phyloP scores from a whole-genome alignment of 2,329 filamentous ascomycete species.

The Chrysoporthe austroafricana region DNA sequence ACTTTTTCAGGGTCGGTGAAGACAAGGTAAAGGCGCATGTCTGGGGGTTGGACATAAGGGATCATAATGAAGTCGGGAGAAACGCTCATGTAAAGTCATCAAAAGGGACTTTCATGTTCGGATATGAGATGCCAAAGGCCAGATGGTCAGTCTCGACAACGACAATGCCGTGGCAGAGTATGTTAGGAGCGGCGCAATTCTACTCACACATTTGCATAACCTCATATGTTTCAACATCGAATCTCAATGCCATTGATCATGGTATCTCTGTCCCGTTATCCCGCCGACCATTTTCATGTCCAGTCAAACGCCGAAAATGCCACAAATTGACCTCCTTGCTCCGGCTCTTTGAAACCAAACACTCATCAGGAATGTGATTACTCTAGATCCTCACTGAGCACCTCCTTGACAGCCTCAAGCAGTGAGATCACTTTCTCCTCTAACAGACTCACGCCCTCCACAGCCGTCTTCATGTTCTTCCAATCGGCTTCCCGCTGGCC shows the following conservation, averaged over 20 bases:
- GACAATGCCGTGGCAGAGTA: slow-evolving; percentile 1
- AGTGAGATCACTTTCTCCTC: slow-evolving; percentile 77
- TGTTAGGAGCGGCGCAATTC: slow-evolving; percentile 14
- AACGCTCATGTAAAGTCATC: not conserved
- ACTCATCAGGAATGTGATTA: slow-evolving; percentile 38
- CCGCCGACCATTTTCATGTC: slow-evolving; percentile 18
- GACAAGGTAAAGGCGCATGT: not conserved
- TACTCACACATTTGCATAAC: slow-evolving; percentile 6
- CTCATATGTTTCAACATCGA: not conserved
- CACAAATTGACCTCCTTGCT: slow-evolving; percentile 16
- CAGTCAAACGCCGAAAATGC: slow-evolving; percentile 26
- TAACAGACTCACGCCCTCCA: slow-evolving; percentile 63
- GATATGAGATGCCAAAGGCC: not conserved
- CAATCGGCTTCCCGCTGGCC: slow-evolving; percentile 73
- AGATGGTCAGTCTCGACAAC: not conserved
- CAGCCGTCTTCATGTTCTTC: slow-evolving; percentile 46
- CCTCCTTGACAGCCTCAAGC: slow-evolving; percentile 62
- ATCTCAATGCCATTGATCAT: slow-evolving; percentile 9
- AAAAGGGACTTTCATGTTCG: slow-evolving; percentile 26
- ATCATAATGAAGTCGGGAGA: not conserved
- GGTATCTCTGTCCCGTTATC: slow-evolving; percentile 27
- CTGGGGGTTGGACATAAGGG: not conserved
- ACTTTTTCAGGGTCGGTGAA: not conserved
- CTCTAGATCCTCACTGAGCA: slow-evolving; percentile 54
- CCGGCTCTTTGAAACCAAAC: slow-evolving; percentile 3